Conservation (phyloP, 345 rosid species). For the Erysimum cheiranthoides region DNA sequence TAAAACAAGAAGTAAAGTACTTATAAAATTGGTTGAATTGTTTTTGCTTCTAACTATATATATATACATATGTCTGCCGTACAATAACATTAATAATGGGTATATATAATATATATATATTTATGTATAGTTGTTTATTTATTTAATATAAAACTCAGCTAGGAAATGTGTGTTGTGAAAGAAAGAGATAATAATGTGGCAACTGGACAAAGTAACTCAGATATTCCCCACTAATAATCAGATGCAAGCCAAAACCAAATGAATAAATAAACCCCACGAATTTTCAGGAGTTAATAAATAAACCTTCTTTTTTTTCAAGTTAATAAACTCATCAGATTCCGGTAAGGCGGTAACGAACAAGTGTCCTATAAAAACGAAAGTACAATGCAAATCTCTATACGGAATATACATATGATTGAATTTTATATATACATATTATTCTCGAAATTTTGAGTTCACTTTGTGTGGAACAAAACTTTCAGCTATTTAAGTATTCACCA, state of each 20-base stretch:
- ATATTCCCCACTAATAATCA: too few species aligned
- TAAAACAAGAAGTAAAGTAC: too few species aligned
- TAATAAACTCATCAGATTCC: neutral
- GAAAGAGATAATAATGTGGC: conserved; percentile 6
- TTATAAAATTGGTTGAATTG: too few species aligned
- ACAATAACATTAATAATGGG: too few species aligned
- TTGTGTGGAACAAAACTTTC: too few species aligned
- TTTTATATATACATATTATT: too few species aligned
- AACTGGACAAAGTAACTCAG: conserved; percentile 21
- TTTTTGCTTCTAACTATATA: neutral
- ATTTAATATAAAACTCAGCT: neutral
- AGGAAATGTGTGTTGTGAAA: conserved; percentile 22
- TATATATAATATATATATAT: neutral
- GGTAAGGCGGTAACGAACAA: neutral
- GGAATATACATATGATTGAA: too few species aligned
- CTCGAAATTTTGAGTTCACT: too few species aligned
- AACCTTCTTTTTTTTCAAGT: too few species aligned
- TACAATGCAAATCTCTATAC: neutral
- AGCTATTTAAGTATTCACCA: too few species aligned
- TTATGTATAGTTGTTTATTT: neutral
- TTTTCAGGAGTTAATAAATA: neutral
- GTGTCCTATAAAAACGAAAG: neutral
- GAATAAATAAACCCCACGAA: neutral
- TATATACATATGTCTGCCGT: neutral
- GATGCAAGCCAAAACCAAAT: conserved; percentile 28